Conservation (phyloP, 176 grass and related monocot genomes). For the Areca catechu region DNA sequence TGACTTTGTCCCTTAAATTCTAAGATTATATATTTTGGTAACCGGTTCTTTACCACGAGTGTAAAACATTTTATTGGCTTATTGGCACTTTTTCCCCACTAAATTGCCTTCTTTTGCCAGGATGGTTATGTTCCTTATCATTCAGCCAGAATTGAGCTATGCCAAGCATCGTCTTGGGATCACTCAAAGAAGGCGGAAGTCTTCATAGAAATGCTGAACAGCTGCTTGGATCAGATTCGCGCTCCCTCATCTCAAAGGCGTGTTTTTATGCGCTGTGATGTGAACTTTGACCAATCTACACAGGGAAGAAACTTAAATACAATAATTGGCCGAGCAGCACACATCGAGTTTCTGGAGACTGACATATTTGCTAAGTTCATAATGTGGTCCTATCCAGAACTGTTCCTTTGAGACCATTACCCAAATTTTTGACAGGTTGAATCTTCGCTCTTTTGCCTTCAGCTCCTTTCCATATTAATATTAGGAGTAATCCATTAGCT, state of each 20-base stretch:
- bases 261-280: slow-evolving; percentile 80
- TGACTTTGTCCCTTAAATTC: too few relatives aligned
- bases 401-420: slow-evolving; percentile 50
- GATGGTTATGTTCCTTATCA: slow-evolving; percentile 92
- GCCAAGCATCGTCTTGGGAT: slow-evolving; percentile 42
- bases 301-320: slow-evolving; percentile 66
- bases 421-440: too few relatives aligned
- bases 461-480: background rate
- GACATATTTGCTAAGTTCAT: slow-evolving; percentile 67
- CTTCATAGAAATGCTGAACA: slow-evolving; percentile 87
- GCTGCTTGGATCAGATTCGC: slow-evolving; percentile 71
- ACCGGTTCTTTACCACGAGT: too few relatives aligned
- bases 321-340: slow-evolving; percentile 69
- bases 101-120: slow-evolving; percentile 19
- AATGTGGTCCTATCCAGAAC: slow-evolving; percentile 83
- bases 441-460: background rate
- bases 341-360: slow-evolving; percentile 83
- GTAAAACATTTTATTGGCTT: too few relatives aligned
- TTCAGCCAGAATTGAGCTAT: slow-evolving; percentile 80
- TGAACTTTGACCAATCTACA: slow-evolving; percentile 56
- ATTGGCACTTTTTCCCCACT: too few relatives aligned
- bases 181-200: slow-evolving; percentile 58
- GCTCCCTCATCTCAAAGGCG: slow-evolving; percentile 42
- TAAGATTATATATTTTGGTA: too few relatives aligned
- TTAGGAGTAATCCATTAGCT: background rate